These are phyloP conservation scores for Backusella psychrophila DNA, from an alignment of 192 early-diverging fungal species.

Conservation along the genomic window DNA sequence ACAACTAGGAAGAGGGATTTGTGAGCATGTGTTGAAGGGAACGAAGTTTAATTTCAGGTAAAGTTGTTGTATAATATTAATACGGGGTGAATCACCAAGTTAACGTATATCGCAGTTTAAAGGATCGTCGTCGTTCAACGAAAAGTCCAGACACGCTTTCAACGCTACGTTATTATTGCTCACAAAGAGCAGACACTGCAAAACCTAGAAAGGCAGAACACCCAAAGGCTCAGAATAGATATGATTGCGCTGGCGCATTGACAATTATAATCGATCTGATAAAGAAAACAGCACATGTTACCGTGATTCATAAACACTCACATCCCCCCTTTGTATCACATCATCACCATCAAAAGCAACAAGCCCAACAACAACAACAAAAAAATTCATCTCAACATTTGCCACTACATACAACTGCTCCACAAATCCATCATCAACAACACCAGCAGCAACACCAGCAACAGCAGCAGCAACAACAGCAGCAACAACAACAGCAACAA, in stretches of 20 bases:
- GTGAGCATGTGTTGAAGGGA: conserved; percentile 31
- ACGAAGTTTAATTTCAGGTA: conserved; percentile 40
- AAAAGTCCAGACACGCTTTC: conserved; percentile 28
- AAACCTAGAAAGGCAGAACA: conserved; percentile 34
- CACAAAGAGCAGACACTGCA: conserved; percentile 32
- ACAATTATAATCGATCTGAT: conserved; percentile 36
- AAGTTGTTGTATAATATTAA: background rate
- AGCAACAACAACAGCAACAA: background rate
- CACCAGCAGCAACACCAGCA: conserved; percentile 11
- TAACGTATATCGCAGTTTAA: conserved; percentile 19
- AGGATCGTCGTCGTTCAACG: conserved; percentile 33
- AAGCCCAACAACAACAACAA: conserved; percentile 2
- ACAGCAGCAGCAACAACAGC: background rate
- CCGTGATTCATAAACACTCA: conserved; percentile 30
- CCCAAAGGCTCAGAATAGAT: conserved; percentile 29
- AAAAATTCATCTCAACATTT: background rate
- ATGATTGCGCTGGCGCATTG: conserved; percentile 32
- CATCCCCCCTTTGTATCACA: conserved; percentile 31
- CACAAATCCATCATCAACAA: background rate
- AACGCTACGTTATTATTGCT: conserved; percentile 38
- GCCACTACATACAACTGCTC: background rate
- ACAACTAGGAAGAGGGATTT: conserved; percentile 30
- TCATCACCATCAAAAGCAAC: conserved; percentile 19
- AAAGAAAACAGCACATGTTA: conserved; percentile 30
- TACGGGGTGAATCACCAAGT: background rate